Conservation (phyloP, 805 yeast genomes). For the Candida ascalaphidarum region DNA sequence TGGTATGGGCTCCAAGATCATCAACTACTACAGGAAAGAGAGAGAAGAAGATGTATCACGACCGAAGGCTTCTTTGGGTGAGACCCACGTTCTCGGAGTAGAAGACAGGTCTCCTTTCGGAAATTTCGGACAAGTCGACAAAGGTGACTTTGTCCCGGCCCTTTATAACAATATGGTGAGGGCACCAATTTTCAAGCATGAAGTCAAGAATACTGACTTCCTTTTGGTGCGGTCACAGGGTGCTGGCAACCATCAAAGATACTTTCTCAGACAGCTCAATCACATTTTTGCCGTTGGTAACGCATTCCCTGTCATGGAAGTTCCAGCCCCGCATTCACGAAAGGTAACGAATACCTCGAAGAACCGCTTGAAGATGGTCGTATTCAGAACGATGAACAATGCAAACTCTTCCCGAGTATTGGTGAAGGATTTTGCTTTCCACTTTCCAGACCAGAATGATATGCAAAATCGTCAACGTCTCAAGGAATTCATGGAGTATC, state of each 20-base stretch:
- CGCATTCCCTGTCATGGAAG: slow-evolving; percentile 83
- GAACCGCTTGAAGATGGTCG: slow-evolving; percentile 88
- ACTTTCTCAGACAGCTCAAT: slow-evolving; percentile 59
- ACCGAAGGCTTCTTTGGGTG: slow-evolving; percentile 86
- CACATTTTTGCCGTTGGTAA: slow-evolving; percentile 86
- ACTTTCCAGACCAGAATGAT: slow-evolving; percentile 95
- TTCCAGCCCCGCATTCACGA: slow-evolving; percentile 97
- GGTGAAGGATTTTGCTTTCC: slow-evolving; percentile 81
- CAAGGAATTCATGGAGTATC: slow-evolving; percentile 97
- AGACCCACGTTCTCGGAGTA: slow-evolving; percentile 91
- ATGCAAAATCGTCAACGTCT: slow-evolving; percentile 94
- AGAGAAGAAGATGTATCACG: slow-evolving; percentile 73
- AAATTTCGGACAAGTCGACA: slow-evolving; percentile 96
- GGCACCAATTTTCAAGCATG: slow-evolving; percentile 91
- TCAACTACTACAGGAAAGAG: slow-evolving; percentile 85
- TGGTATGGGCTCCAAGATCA: slow-evolving; percentile 93
- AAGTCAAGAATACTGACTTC: slow-evolving; percentile 70
- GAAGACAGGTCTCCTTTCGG: slow-evolving; percentile 96
- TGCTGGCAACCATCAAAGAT: slow-evolving; percentile 62
- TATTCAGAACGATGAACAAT: slow-evolving; percentile 74
- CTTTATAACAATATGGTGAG: slow-evolving; percentile 84
- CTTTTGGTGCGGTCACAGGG: slow-evolving; percentile 74
- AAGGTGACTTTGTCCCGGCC: slow-evolving; percentile 91
- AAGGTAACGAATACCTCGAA: slow-evolving; percentile 90
- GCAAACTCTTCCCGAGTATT: slow-evolving; percentile 65